Base-by-base conservation (phyloP, 2,329 filamentous ascomycete species). In the Xylariaceae sp. region DNA sequence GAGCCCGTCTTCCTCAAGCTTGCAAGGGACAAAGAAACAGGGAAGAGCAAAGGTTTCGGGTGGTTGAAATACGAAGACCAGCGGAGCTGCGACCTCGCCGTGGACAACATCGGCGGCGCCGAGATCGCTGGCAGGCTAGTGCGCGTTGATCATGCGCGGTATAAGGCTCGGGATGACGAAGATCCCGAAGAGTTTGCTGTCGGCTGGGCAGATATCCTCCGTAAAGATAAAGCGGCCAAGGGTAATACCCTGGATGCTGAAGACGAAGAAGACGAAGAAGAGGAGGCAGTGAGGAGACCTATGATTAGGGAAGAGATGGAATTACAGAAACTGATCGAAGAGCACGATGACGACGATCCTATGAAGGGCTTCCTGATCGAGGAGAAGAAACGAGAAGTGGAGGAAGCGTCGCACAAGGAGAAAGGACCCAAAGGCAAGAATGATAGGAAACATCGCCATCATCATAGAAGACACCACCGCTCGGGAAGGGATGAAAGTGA, bases 11-110 rank as follows among this genome's bases (percentile, higher is more conserved):
- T 94, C 76, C 82, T 99, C 57, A 96, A 97, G 68, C 85, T 99
- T 11, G 87, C 89, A 44, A 91, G 95, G 69, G 95, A 99, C 80
- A 95, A 95, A 72, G 96, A 98, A 73, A 96, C 93, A 0, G 95
- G 95, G 60, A 97, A 96, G 76, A 96, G 91, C 60, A 90, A 89
- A 65, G 95, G 95, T 0, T 99, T 98, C 71, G 92, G 90, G 2
- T 99, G 96, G 82, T 82, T 99, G 56, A 99, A 99, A 73, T 99
- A 98, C 75, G 95, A 99, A 73, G 94, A 99, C 75, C 95, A 99
- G 78, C 84, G 94, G 66, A 97, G 93, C 76, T 96, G 91, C 61
- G 94, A 98, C 75, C 79, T 99, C 37, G 95, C 96, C 0, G 96
- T 99, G 8, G 95, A 99, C 76, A 99, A 99, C 73, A 78, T 99